Evolutionary conservation across 805 yeast species (phyloP).

Genomic region (Monosporozyma solicola): DNA sequence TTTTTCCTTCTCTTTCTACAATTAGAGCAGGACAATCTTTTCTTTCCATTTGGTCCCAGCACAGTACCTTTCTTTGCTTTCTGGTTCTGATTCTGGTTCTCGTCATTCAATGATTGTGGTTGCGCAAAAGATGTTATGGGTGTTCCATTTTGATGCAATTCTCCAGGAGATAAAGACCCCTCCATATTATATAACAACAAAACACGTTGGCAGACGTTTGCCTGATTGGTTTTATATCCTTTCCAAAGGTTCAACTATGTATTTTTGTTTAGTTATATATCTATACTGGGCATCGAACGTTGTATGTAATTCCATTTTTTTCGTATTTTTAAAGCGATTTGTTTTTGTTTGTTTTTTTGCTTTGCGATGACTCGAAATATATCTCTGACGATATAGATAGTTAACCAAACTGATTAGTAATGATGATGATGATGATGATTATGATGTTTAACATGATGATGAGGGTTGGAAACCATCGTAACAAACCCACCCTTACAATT

Average conservation of each 20-base stretch:
- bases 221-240: not conserved
- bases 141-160: not conserved
- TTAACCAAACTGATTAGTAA: no score
- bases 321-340: no score
- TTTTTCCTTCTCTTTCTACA: constrained; percentile 34
- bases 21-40: constrained; percentile 28
- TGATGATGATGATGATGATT: not conserved
- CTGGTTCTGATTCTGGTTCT: not conserved
- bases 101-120: not conserved
- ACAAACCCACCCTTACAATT: not conserved
- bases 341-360: no score
- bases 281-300: no score
- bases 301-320: no score
- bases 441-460: not conserved
- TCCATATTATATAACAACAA: not conserved
- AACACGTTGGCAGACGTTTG: not conserved
- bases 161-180: not conserved
- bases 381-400: no score
- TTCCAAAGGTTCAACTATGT: no score
- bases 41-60: constrained; percentile 11
- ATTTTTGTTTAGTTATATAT: no score
- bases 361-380: no score
- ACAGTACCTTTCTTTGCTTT: not conserved
- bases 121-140: not conserved
- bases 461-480: not conserved